Base-by-base conservation (phyloP, 2,329 filamentous ascomycete species). In the Epichloe uncinata region DNA sequence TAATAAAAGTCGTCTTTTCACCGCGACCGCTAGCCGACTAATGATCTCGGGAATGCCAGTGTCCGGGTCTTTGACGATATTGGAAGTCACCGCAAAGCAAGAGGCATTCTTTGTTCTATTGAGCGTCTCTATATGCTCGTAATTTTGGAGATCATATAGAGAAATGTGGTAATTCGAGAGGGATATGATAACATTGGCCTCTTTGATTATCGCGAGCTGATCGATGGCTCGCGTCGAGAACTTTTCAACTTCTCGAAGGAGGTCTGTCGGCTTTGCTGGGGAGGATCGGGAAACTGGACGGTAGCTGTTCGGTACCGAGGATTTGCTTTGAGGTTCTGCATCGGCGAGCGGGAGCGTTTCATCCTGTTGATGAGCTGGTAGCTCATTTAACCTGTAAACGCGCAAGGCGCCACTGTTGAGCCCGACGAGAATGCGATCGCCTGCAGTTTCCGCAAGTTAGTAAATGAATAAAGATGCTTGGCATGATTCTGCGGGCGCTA, bases 191-290 rank as follows among this genome's bases (percentile, higher is more conserved):
- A 88, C 84, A 65, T 87, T 93, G 50, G 90, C 89, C 67, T 97
- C 93, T 62, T 96, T 97, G 62, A 98, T 90, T 52, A 94, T 84
- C 51, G 90, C 91, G 15, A 98, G 80, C 72, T 98, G 91, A 60
- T 96, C 90, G 55, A 98, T 83, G 49, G 89, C 83, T 53, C 88
- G 82, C 35, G 85, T 80, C 9, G 91, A 93, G 73, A 98, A 98
- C 70, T 87, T 93, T 58, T 98, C 93, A 48, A 95, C 77, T 65
- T 97, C 94, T 54, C 89, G 85, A 45, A 97, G 73, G 22, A 96
- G 78, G 60, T 95, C 90, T 9, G 89, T 89, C 4, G 85, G 75
- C 58, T 75, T 82, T 52, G 55, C 64, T 9, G 30, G 9, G 50
- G 60, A 55, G 18, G 60, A 59, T 51, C 55, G 63, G 45, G 61